These are phyloP conservation scores for Exophiala viscosa DNA, from an alignment of 2,329 filamentous ascomycete genomes.

Conservation along the genomic window DNA sequence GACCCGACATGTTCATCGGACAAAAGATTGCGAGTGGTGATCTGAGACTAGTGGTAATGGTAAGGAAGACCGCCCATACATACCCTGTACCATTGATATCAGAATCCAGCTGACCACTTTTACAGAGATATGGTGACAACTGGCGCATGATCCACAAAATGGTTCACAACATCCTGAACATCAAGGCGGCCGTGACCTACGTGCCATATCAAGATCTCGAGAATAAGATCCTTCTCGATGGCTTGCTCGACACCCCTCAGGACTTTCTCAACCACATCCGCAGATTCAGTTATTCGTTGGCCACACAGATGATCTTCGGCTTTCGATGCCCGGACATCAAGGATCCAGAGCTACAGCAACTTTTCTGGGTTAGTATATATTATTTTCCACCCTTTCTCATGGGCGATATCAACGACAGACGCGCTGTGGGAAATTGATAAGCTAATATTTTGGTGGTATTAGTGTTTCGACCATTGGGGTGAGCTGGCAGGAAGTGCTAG, in stretches of 20 bases:
- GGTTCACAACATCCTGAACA: constrained; percentile 48
- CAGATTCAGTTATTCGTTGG: constrained; percentile 48
- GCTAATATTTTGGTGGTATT: no score
- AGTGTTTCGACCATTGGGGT: no score
- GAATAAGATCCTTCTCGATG: constrained; percentile 51
- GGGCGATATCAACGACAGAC: no score
- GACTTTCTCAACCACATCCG: constrained; percentile 44
- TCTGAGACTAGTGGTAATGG: constrained; percentile 34
- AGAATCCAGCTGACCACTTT: background rate
- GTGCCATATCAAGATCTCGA: constrained; percentile 56
- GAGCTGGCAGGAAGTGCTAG: constrained; percentile 21
- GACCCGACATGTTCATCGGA: constrained; percentile 46
- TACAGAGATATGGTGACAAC: background rate
- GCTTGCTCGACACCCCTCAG: constrained; percentile 45
- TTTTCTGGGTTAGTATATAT: constrained; percentile 43
- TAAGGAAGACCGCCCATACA: background rate
- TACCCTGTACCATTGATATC: no score
- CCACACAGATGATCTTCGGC: constrained; percentile 50
- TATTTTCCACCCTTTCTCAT: constrained; percentile 33
- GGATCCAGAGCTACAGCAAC: constrained; percentile 41
- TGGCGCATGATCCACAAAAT: constrained; percentile 30
- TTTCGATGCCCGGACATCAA: constrained; percentile 41
- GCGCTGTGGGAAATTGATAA: no score
- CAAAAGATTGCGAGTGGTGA: constrained; percentile 33
- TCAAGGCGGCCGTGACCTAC: constrained; percentile 47